Conservation (phyloP, 768 basidiomycete species). For the Lactarius indigo region DNA sequence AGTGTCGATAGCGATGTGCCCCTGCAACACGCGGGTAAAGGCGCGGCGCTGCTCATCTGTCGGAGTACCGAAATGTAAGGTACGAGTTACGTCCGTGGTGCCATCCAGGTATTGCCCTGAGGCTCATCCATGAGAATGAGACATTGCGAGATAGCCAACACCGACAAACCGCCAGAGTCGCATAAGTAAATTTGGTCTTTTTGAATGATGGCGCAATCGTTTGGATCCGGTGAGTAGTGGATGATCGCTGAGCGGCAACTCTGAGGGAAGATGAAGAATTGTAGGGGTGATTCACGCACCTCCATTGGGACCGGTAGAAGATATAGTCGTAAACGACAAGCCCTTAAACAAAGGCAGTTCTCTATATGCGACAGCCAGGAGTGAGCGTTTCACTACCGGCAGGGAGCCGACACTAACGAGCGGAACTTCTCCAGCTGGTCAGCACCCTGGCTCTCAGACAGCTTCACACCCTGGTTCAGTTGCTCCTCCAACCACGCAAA, state of each 20-base stretch:
- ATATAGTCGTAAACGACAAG: slow-evolving; percentile 89
- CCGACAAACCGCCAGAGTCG: slow-evolving; percentile 73
- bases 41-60: slow-evolving; percentile 78
- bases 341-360: slow-evolving; percentile 80
- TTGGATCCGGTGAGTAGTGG: slow-evolving; percentile 81
- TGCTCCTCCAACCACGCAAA: slow-evolving; percentile 94
- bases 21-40: slow-evolving; percentile 89
- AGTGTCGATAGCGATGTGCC: slow-evolving; percentile 86
- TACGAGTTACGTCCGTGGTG: slow-evolving; percentile 92
- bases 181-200: slow-evolving; percentile 77
- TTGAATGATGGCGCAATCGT: slow-evolving; percentile 68
- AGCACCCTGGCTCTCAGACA: slow-evolving; percentile 81
- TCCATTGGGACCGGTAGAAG: slow-evolving; percentile 87
- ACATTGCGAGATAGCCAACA: neutral
- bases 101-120: slow-evolving; percentile 85
- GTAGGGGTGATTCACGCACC: slow-evolving; percentile 45
- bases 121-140: neutral
- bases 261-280: neutral
- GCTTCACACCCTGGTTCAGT: slow-evolving; percentile 52
- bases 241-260: slow-evolving; percentile 64
- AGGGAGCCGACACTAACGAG: slow-evolving; percentile 48
- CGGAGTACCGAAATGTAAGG: slow-evolving; percentile 88
- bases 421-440: slow-evolving; percentile 75
- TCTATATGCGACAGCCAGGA: slow-evolving; percentile 36
- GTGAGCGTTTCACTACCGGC: neutral